These are phyloP conservation scores for Fusarium albosuccineum DNA, from an alignment of 2,329 filamentous ascomycete species.

Conservation along the genomic window DNA sequence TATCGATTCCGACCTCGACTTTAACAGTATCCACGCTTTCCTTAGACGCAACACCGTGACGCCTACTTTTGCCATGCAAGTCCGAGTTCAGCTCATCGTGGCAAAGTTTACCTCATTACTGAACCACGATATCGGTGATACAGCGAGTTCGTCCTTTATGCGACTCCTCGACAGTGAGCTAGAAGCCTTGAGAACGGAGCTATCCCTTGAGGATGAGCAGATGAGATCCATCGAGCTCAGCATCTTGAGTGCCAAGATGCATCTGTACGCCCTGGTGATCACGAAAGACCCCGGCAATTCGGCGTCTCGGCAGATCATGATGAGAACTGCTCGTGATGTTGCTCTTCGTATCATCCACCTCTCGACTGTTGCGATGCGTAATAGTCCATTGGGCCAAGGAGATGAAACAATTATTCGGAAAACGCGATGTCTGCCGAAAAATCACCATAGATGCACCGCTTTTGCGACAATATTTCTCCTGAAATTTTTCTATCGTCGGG, in stretches of 20 bases:
- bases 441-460: slow-evolving; percentile 27
- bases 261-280: slow-evolving; percentile 31
- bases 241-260: slow-evolving; percentile 28
- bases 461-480: slow-evolving; percentile 38
- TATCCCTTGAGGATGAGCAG: slow-evolving; percentile 7
- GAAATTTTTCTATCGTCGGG: slow-evolving; percentile 30
- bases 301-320: slow-evolving; percentile 24
- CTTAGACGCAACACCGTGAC: slow-evolving; percentile 21
- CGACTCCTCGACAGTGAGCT: slow-evolving; percentile 33
- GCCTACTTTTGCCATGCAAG: slow-evolving; percentile 12
- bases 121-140: slow-evolving; percentile 24
- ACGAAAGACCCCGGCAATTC: slow-evolving; percentile 15
- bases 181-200: slow-evolving; percentile 16
- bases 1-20: slow-evolving; percentile 27
- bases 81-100: slow-evolving; percentile 27
- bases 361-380: slow-evolving; percentile 6
- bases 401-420: neutral
- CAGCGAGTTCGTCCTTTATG: slow-evolving; percentile 24
- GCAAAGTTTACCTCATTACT: slow-evolving; percentile 34
- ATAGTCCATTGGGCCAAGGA: neutral
- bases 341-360: slow-evolving; percentile 31
- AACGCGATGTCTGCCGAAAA: slow-evolving; percentile 31
- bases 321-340: slow-evolving; percentile 18
- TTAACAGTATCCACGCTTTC: slow-evolving; percentile 27
- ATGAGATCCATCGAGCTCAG: slow-evolving; percentile 22